These are phyloP conservation scores for Candida saitoana DNA, from an alignment of 805 yeast genomes.

Conservation along the genomic window DNA sequence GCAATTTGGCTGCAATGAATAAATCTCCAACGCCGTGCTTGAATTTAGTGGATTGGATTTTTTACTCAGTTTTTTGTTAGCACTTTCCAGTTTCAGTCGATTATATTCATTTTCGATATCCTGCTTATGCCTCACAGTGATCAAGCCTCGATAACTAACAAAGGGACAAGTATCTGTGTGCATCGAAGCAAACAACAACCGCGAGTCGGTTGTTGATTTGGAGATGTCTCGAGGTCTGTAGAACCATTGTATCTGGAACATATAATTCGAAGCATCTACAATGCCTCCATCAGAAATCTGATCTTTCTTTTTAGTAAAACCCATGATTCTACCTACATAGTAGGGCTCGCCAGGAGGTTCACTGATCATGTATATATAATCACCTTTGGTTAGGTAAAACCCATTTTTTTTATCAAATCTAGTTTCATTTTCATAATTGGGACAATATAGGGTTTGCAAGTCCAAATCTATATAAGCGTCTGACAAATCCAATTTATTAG, in stretches of 20 bases:
- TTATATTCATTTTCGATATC: slow-evolving; percentile 50
- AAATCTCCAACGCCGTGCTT: slow-evolving; percentile 41
- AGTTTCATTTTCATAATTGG: slow-evolving; percentile 18
- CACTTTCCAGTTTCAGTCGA: slow-evolving; percentile 6
- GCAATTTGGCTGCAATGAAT: slow-evolving; percentile 55
- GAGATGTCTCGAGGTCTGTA: slow-evolving; percentile 84
- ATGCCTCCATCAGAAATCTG: slow-evolving; percentile 8
- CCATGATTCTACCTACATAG: slow-evolving; percentile 80
- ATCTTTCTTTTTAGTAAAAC: slow-evolving; percentile 40
- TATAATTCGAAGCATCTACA: slow-evolving; percentile 49
- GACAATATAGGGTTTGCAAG: slow-evolving; percentile 36
- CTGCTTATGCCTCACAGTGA: slow-evolving; percentile 62
- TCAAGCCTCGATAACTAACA: slow-evolving; percentile 68
- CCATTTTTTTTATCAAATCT: slow-evolving; percentile 9
- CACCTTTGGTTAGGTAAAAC: slow-evolving; percentile 46
- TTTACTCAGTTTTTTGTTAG: slow-evolving; percentile 6
- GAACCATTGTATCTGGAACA: slow-evolving; percentile 82
- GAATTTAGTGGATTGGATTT: slow-evolving; percentile 12
- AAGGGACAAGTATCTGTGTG: slow-evolving; percentile 83
- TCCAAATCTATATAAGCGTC: slow-evolving; percentile 40
- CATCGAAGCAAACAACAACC: slow-evolving; percentile 78
- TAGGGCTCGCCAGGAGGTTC: slow-evolving; percentile 96
- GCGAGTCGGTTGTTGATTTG: slow-evolving; percentile 60
- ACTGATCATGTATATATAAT: slow-evolving; percentile 75
- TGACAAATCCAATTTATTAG: slow-evolving; percentile 37